A percentile compares a stretch with the other conserved stretches of the same genome.
phyloP scores from a whole-genome alignment of 768 basidiomycete genomes.

The Auricularia heimuer region DNA sequence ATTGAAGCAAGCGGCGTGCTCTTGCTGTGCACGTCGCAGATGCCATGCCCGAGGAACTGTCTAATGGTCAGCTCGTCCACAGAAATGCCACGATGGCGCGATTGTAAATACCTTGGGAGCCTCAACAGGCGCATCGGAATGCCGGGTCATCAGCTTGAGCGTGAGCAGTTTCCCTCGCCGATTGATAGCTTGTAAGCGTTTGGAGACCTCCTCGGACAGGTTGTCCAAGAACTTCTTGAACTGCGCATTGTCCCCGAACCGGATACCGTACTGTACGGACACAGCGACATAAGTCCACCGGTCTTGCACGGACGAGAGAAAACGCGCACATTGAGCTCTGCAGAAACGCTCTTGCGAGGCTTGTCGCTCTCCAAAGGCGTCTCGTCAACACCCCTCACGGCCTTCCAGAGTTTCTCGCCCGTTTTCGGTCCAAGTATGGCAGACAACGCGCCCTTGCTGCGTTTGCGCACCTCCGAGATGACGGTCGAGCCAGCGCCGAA shows the following conservation, averaged over 20 bases:
- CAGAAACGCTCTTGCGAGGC: constrained; percentile 82
- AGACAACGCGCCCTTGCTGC: constrained; percentile 55
- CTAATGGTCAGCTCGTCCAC: too few species aligned
- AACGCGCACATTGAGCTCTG: constrained; percentile 81
- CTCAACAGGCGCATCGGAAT: constrained; percentile 78
- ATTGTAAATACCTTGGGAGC: constrained; percentile 61
- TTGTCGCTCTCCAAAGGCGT: constrained; percentile 74
- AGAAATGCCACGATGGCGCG: too few species aligned
- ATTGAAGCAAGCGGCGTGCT: constrained; percentile 52
- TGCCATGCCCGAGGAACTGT: constrained; percentile 87
- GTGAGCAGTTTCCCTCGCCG: constrained; percentile 70
- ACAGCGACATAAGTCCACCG: not conserved
- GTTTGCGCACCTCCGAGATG: constrained; percentile 57
- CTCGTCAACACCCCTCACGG: constrained; percentile 74
- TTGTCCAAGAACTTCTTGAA: constrained; percentile 69
- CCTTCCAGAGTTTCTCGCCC: constrained; percentile 80
- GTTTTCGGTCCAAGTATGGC: constrained; percentile 68
- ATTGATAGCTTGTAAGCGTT: constrained; percentile 54
- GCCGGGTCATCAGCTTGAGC: constrained; percentile 81
- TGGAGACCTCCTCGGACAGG: constrained; percentile 69
- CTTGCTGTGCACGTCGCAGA: constrained; percentile 73
- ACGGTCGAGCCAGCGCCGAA: constrained; percentile 47
- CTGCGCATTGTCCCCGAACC: constrained; percentile 76
- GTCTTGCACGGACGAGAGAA: constrained; percentile 5
- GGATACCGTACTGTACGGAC: constrained; percentile 74